These are phyloP conservation scores for Phytopythium cucurbitacearum DNA, from an alignment of 352 stramenopile species.

Conservation along the genomic window DNA sequence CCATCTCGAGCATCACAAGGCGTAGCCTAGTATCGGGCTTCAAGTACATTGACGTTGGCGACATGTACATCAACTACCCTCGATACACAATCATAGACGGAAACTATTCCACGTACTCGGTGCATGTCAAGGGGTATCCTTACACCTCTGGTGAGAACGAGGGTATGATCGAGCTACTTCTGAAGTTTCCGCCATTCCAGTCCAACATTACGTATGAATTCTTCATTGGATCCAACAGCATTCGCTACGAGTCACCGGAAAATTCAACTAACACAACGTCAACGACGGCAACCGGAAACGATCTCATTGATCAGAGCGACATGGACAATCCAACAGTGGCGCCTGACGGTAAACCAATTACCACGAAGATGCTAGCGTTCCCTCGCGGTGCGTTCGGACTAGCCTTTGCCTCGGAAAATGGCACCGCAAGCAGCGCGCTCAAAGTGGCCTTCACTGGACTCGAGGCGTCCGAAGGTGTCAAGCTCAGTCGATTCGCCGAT, in stretches of 20 bases:
- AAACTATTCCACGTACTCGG: not conserved
- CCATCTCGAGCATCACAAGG: constrained; percentile 4
- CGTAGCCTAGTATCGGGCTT: not conserved
- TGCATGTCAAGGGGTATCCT: not conserved
- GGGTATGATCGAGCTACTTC: constrained; percentile 12
- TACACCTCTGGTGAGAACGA: constrained; percentile 10
- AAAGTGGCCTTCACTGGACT: constrained; percentile 18
- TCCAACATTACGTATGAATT: not conserved
- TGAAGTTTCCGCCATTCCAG: not conserved
- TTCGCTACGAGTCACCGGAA: not conserved
- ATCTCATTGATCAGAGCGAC: not conserved
- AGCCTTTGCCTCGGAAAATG: constrained; percentile 6
- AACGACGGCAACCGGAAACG: not conserved
- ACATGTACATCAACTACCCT: constrained; percentile 13
- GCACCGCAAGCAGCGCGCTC: constrained; percentile 5
- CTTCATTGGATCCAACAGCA: constrained; percentile 5
- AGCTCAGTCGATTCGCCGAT: constrained; percentile 7
- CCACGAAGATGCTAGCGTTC: constrained; percentile 11
- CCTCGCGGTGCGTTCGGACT: constrained; percentile 16
- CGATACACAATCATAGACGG: not conserved
- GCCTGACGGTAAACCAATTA: constrained; percentile 1
- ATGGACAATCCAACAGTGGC: not conserved
- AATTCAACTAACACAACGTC: not conserved
- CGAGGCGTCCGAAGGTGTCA: not conserved
- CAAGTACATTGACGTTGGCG: constrained; percentile 5